A percentile compares a stretch with the other conserved stretches of the same genome.
These are phyloP conservation scores for Daldinia vernicosa DNA, from an alignment of 495 filamentous ascomycete species.

Conservation along the genomic window DNA sequence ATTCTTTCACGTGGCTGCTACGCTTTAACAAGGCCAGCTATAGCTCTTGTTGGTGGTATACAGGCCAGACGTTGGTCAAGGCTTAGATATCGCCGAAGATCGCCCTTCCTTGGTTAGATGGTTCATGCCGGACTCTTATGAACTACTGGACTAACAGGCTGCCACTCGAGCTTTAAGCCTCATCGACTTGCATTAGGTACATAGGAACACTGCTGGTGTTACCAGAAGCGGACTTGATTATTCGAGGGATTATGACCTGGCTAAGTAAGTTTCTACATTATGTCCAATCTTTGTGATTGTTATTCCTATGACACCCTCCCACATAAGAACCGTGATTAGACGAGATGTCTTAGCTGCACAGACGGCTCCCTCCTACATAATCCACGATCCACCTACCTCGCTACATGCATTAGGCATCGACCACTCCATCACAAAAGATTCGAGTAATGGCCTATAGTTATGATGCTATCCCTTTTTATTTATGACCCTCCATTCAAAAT, in stretches of 20 bases:
- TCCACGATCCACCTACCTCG: neutral
- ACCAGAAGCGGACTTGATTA: slow-evolving; percentile 6
- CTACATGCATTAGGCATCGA: neutral
- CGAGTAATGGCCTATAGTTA: neutral
- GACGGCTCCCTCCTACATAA: neutral
- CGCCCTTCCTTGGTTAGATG: slow-evolving; percentile 3
- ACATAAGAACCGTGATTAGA: slow-evolving; percentile 10
- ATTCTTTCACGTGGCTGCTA: slow-evolving; percentile 31
- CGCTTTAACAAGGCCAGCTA: slow-evolving; percentile 9
- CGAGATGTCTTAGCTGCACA: slow-evolving; percentile 12
- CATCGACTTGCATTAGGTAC: slow-evolving; percentile 19
- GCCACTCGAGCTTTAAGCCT: slow-evolving; percentile 22
- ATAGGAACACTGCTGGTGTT: slow-evolving; percentile 16
- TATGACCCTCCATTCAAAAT: neutral
- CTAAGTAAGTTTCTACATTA: slow-evolving; percentile 31
- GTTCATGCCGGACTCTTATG: slow-evolving; percentile 4
- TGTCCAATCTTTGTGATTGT: slow-evolving; percentile 6
- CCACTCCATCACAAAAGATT: slow-evolving; percentile 8
- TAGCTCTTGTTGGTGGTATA: neutral
- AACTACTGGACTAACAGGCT: slow-evolving; percentile 6
- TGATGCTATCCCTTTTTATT: neutral
- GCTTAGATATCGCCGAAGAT: slow-evolving; percentile 12
- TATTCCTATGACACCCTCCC: slow-evolving; percentile 4
- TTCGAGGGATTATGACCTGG: slow-evolving; percentile 37
- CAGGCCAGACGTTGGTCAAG: slow-evolving; percentile 19